Conservation (phyloP, 2,329 filamentous ascomycete genomes). For the Teratosphaeria pseudoeucalypti region DNA sequence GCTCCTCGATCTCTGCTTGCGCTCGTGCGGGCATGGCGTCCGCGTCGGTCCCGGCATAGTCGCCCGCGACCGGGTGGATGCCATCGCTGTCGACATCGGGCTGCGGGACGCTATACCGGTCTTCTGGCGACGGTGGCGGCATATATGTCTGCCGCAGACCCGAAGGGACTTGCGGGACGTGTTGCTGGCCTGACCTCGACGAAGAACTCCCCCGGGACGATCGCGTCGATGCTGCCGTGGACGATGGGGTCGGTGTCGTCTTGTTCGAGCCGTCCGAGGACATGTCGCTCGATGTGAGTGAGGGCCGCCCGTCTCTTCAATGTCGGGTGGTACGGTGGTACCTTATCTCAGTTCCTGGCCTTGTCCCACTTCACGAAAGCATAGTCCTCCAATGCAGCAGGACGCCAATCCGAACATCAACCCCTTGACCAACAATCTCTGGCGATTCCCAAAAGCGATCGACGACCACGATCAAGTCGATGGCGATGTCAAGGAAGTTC, state of each 20-base stretch:
- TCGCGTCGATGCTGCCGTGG: background rate
- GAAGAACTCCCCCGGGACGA: background rate
- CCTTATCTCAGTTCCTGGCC: background rate
- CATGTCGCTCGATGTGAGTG: background rate
- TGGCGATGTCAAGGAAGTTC: background rate
- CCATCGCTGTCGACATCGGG: slow-evolving; percentile 13
- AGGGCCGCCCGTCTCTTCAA: background rate
- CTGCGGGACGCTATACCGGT: slow-evolving; percentile 9
- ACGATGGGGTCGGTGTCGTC: background rate
- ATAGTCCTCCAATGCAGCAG: background rate
- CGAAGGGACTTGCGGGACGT: slow-evolving; percentile 21
- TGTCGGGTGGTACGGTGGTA: background rate
- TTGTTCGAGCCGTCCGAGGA: background rate
- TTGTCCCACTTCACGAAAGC: background rate
- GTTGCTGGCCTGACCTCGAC: slow-evolving; percentile 7
- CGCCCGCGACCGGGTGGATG: slow-evolving; percentile 22
- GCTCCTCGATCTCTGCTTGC: slow-evolving; percentile 14
- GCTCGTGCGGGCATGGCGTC: slow-evolving; percentile 15
- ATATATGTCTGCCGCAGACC: slow-evolving; percentile 32
- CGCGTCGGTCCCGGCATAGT: slow-evolving; percentile 18
- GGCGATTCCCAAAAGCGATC: background rate
- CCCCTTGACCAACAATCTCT: background rate
- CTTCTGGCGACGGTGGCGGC: slow-evolving; percentile 35
- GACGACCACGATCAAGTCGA: background rate
- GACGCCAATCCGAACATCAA: background rate